Conservation (phyloP, 495 filamentous ascomycete genomes). For the Neurospora intermedia region DNA sequence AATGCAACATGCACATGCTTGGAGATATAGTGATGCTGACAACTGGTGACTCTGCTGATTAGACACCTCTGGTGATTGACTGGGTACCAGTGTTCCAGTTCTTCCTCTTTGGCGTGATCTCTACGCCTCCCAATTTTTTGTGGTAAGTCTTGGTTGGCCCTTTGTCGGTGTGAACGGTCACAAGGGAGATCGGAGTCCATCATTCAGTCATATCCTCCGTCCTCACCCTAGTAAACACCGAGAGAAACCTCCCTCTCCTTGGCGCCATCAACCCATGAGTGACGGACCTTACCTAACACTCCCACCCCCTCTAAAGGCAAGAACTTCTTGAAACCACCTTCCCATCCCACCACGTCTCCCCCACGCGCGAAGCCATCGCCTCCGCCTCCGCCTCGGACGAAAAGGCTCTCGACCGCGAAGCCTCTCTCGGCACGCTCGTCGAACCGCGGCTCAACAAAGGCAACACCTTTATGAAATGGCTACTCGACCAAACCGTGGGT, state of each 20-base stretch:
- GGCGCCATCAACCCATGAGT: neutral
- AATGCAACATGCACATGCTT: neutral
- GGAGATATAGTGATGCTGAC: conserved; percentile 20
- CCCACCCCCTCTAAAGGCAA: conserved; percentile 25
- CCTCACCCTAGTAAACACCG: too few relatives aligned
- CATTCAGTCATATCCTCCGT: too few relatives aligned
- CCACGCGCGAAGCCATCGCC: conserved; percentile 23
- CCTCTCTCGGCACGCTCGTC: conserved; percentile 27
- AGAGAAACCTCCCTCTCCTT: neutral
- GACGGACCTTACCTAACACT: neutral
- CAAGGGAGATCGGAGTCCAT: neutral
- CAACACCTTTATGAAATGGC: conserved; percentile 72
- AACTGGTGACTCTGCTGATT: neutral
- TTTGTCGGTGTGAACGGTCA: neutral
- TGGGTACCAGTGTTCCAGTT: conserved; percentile 63
- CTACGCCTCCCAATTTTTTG: conserved; percentile 74
- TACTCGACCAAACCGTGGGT: conserved; percentile 72
- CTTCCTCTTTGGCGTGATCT: conserved; percentile 60
- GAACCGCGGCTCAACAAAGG: conserved; percentile 46
- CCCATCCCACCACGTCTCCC: conserved; percentile 29
- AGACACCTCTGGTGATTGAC: conserved; percentile 49
- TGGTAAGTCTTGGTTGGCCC: conserved; percentile 48
- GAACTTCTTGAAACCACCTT: conserved; percentile 41
- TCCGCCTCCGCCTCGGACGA: conserved; percentile 31
- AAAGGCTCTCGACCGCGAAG: conserved; percentile 31